These are phyloP conservation scores for Dactylellina haptotyla DNA, from an alignment of 2,329 filamentous ascomycete genomes.

Conservation along the genomic window DNA sequence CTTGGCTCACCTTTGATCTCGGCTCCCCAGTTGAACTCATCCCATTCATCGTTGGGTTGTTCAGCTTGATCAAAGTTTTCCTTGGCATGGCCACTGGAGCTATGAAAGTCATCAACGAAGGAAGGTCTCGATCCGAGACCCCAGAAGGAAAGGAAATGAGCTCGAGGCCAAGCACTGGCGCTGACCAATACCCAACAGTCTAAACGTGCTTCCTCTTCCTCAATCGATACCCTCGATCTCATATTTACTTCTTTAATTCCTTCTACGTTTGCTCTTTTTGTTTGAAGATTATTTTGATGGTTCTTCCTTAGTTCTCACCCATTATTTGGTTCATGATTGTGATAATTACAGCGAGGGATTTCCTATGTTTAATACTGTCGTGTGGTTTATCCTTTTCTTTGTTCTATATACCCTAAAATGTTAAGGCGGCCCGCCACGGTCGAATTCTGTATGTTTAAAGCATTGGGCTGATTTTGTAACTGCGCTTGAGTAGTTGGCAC, in stretches of 20 bases:
- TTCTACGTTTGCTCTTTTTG: background rate
- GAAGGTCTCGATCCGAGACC: slow-evolving; percentile 44
- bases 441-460: background rate
- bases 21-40: slow-evolving; percentile 50
- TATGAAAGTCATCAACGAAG: slow-evolving; percentile 42
- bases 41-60: slow-evolving; percentile 49
- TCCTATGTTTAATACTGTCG: slow-evolving; percentile 13
- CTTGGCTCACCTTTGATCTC: slow-evolving; percentile 36
- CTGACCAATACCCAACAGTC: slow-evolving; percentile 1
- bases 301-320: background rate
- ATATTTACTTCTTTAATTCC: background rate
- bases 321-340: background rate
- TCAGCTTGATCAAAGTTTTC: slow-evolving; percentile 40
- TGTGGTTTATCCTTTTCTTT: slow-evolving; percentile 2
- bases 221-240: background rate
- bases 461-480: background rate
- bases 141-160: slow-evolving; percentile 49
- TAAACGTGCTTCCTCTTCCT: slow-evolving; percentile 1
- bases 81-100: slow-evolving; percentile 38
- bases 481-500: background rate
- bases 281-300: background rate
- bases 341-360: background rate
- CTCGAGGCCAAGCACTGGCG: slow-evolving; percentile 47
- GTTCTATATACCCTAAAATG: slow-evolving; percentile 9
- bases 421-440: background rate